Percentiles rank a stretch among this genome's conserved stretches.
These are phyloP conservation scores for Colletotrichum sidae DNA, from an alignment of 2,329 filamentous ascomycete genomes.

Conservation along the genomic window DNA sequence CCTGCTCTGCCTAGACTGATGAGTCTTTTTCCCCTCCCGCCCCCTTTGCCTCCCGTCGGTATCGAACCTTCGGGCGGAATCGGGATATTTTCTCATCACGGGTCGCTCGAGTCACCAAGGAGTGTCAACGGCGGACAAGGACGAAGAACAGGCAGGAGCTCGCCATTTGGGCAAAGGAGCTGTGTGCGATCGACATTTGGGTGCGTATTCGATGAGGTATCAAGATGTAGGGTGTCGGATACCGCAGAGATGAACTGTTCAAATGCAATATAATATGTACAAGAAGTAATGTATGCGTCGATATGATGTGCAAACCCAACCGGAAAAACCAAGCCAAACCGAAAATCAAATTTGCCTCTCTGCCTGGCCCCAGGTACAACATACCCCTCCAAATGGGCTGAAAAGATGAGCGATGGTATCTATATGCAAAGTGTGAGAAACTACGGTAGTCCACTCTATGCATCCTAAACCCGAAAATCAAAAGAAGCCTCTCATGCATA, in stretches of 20 bases:
- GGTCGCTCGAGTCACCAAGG: no score
- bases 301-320: constrained; percentile 2
- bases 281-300: not conserved
- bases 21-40: not conserved
- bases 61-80: not conserved
- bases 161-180: no score
- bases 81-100: not conserved
- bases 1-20: not conserved
- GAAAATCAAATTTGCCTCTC: constrained; percentile 1
- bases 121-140: no score
- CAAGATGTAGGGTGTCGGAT: no score
- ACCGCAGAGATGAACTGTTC: not conserved
- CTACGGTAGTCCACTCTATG: not conserved
- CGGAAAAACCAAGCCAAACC: not conserved
- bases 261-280: constrained; percentile 2
- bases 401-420: constrained; percentile 30
- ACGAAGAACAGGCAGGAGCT: no score
- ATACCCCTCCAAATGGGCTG: constrained; percentile 2
- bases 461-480: not conserved
- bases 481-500: not conserved
- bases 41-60: not conserved
- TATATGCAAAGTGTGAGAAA: constrained; percentile 10
- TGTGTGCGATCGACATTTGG: no score
- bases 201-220: no score
- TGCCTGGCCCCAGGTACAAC: not conserved